These are phyloP conservation scores for Polysphondylium violaceum DNA, from an alignment of 78 protist genomes.

Conservation along the genomic window DNA sequence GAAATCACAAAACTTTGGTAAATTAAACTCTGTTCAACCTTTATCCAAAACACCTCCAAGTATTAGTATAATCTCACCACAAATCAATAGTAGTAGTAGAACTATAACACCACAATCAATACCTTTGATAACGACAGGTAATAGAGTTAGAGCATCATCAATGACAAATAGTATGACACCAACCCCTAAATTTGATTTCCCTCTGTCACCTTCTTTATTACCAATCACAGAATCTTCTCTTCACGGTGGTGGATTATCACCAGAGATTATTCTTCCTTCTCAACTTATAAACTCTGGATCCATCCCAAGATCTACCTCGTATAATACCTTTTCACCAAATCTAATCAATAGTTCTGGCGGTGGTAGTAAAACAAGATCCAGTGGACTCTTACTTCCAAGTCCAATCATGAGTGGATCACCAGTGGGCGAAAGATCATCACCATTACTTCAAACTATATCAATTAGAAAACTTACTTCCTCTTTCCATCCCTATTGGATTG, in stretches of 20 bases:
- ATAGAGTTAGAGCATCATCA: neutral
- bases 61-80: neutral
- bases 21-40: neutral
- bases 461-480: conserved; percentile 63
- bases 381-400: neutral
- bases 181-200: no score
- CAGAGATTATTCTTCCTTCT: conserved; percentile 17
- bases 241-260: conserved; percentile 38
- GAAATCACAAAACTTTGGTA: no score
- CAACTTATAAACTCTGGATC: neutral
- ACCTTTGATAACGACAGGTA: neutral
- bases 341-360: neutral
- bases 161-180: no score
- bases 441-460: conserved; percentile 57
- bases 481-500: conserved; percentile 76
- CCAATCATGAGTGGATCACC: neutral
- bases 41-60: neutral
- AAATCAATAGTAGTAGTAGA: neutral
- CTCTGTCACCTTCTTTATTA: neutral
- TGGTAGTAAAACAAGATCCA: conserved; percentile 5
- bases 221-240: no score
- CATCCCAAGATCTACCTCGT: conserved; percentile 8
- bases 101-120: neutral
- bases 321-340: conserved; percentile 15
- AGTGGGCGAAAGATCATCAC: conserved; percentile 12